Base-by-base conservation (phyloP, 2,329 filamentous ascomycete species). In the Aureobasidium namibiae region DNA sequence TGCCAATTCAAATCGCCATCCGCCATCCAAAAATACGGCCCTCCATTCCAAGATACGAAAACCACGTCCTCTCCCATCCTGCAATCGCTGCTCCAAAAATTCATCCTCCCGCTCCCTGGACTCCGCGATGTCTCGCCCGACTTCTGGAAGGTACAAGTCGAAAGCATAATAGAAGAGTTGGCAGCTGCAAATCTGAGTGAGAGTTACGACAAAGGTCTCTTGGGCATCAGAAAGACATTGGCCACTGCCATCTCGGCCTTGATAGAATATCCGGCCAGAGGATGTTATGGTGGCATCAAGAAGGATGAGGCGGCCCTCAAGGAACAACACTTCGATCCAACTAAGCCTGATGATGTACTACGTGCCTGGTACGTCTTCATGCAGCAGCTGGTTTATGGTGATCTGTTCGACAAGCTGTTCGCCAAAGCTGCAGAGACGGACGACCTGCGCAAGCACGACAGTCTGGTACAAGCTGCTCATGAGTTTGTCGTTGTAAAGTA, bases 201-300 rank as follows among this genome's bases (percentile, higher is more conserved):
- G 70, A 90, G 87, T 69, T 92, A 91, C 67, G 89, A 92, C 70
- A 90, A 90, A 71, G 88, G 87, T 14, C 79, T 83, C 0, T 73
- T 92, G 64, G 89, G 89, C 0, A 84, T 85, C 61, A 79, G 89
- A 54, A 91, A 90, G 74, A 88, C 86, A 21, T 73, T 92, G 50
- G 83, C 88, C 0, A 90, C 89, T 7, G 88, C 86, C 0, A 79
- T 85, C 10, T 87, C 86, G 36, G 82, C 83, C 7, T 71, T 92
- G 60, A 77, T 89, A 57, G 89, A 91, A 72, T 84, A 85, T 67
- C 74, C 88, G 13, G 83, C 82, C 0, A 76, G 88, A 62, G 89
- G 86, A 7, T 76, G 82, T 34, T 72, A 90, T 14, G 86, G 83
- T 0, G 88, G 87, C 0, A 78, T 84, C 59, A 76, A 76, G 1